Conservation (phyloP, 1,284 basidiomycete genomes). For the Cutaneotrichosporon curvatum region DNA sequence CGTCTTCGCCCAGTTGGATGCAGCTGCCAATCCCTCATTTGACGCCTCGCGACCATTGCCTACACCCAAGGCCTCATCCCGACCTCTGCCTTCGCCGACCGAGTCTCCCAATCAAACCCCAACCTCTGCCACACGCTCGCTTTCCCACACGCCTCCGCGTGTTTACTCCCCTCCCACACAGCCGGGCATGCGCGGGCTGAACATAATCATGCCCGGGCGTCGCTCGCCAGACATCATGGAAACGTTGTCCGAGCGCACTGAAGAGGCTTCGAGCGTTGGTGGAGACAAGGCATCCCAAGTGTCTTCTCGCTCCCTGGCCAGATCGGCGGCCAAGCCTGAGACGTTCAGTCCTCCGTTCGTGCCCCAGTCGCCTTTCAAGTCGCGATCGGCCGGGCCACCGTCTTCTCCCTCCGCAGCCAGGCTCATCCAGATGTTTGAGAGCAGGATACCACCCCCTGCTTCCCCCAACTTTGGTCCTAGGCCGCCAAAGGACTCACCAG, state of each 20-base stretch:
- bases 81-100: background rate
- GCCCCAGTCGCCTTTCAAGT: no score
- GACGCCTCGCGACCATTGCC: background rate
- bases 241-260: constrained; percentile 52
- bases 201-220: no score
- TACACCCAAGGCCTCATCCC: background rate
- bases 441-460: no score
- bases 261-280: background rate
- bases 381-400: no score
- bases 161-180: background rate
- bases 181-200: background rate
- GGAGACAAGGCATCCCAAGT: background rate
- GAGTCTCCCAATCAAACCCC: background rate
- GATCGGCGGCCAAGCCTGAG: no score
- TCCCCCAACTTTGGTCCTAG: no score
- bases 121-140: background rate
- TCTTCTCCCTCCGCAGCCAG: no score
- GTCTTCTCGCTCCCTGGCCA: no score
- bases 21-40: constrained; percentile 20
- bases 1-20: constrained; percentile 34
- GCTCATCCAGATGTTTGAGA: no score
- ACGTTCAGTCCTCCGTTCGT: no score
- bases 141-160: background rate
- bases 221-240: constrained; percentile 60
- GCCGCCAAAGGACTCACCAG: background rate